Evolutionary conservation across 23 red algal genomes (phyloP), one percentile per base, ranked within the genome.

Genomic region (Gracilaria caudata): DNA sequence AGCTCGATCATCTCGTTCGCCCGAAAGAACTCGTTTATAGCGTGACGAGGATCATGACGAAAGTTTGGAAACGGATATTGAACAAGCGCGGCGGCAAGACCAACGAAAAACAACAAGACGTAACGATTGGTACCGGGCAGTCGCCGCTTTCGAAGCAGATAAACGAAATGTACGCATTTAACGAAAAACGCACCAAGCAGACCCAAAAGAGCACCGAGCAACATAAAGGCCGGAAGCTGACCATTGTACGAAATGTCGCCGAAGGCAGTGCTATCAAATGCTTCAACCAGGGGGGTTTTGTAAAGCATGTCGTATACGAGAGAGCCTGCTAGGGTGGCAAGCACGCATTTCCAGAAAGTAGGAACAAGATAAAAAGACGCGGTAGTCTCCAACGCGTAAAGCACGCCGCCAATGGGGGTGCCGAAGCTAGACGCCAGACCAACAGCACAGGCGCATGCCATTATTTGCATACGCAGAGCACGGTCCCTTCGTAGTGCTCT

Each of bases 211-310:
- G 91, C 87, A n/a, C 97, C 97, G 56, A 99, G 79, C 37, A 94
- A 54, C 74, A 85, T 92, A 64, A 95, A 99, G 13, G 86, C 75
- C 16, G 95, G 54, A 44, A 95, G 82, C 80, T 99, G 93, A 17
- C 71, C 82, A 2, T 80, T 40, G 46, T 95, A 94, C 12, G 89
- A 90, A 23, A 56, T 60, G 46, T 73, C 64, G 47, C 65, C 93
- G 80, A 99, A 99, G 54, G 74, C 65, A 34, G 97, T 99, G 68
- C 84, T 89, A 45, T 94, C 86, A 91, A 99, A 96, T 1, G 97
- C 97, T 87, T 99, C 97, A n/a, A 99, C 97, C 37, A 99, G 87
- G 13, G 97, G 97, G 12, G 97, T 96, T 45, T 94, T 96, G 87
- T 99, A 99, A 19, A 99, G 82, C 84, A 99, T 46, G 51, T 99